Evolutionary conservation across 2,329 filamentous ascomycete genomes (phyloP).

Genomic region (Clarireedia paspali): DNA sequence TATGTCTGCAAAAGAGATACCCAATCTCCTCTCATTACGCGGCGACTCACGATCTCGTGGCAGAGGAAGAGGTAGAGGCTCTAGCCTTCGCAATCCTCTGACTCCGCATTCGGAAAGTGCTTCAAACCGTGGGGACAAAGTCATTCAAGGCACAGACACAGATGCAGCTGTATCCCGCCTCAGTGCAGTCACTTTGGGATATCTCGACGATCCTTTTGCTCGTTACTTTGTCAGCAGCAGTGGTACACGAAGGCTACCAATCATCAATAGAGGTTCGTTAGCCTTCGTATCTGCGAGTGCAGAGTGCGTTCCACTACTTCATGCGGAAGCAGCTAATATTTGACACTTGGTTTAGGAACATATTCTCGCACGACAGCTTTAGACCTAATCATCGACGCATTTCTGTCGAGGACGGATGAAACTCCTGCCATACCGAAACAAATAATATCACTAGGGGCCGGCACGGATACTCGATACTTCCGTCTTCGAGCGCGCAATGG

Average conservation of each 20-base stretch:
- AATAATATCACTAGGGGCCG: slow-evolving; percentile 86
- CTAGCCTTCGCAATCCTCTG: slow-evolving; percentile 29
- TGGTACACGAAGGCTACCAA: slow-evolving; percentile 64
- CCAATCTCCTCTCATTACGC: slow-evolving; percentile 62
- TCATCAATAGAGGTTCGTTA: slow-evolving; percentile 80
- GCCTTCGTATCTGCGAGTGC: slow-evolving; percentile 6
- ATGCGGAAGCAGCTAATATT: background rate
- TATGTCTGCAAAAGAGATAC: slow-evolving; percentile 70
- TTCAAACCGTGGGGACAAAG: slow-evolving; percentile 46
- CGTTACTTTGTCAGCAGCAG: slow-evolving; percentile 53
- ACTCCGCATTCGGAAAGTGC: slow-evolving; percentile 3
- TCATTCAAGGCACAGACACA: slow-evolving; percentile 82
- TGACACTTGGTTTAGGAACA: slow-evolving; percentile 52
- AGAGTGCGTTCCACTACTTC: background rate
- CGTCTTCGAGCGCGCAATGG: slow-evolving; percentile 43
- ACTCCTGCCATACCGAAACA: slow-evolving; percentile 46
- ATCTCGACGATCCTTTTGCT: slow-evolving; percentile 77
- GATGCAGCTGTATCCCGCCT: slow-evolving; percentile 85
- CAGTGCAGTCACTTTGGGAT: slow-evolving; percentile 80
- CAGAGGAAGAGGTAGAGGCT: slow-evolving; percentile 37
- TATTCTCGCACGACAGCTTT: slow-evolving; percentile 83
- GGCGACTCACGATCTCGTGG: slow-evolving; percentile 35
- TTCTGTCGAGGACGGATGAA: slow-evolving; percentile 40
- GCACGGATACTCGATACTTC: slow-evolving; percentile 86
- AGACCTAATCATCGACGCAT: slow-evolving; percentile 66